Base-by-base conservation (phyloP, 73 alveolate species). In the Effrenium voratum region DNA sequence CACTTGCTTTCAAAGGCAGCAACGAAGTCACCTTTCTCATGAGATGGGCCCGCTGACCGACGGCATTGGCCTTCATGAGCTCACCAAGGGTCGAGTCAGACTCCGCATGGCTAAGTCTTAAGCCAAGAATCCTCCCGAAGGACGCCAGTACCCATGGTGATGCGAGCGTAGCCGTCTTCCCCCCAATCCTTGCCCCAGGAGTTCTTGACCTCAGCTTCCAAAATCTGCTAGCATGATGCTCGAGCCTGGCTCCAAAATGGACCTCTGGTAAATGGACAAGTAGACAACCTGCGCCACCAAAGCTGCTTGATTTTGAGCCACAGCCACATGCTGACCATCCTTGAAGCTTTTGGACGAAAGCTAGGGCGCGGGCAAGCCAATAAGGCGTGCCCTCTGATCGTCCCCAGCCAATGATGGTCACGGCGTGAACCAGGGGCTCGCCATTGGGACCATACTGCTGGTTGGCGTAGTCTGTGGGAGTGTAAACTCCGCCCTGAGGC, bases 371-470 rank as follows among this genome's bases (percentile, higher is more conserved):
- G 26, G 46, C 94, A 55, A 88, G 70, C 95, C 95, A 88, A 50
- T 88, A 88, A 10, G 95, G 95, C 26, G 95, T 88, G 3, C 95
- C 95, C 50, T 88, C 95, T 2, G 95, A 60, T 43, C 95, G 32
- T 32, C 95, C 95, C 95, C 95, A 88, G 70, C 95, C 95, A 84
- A 88, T 88, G 52, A 88, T 66, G 86, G 95, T 88, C 95, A 88
- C 95, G 50, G 95, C 95, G 4, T 45, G 22, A 41, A 88, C 70
- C 38, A 88, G 47, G 30, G 95, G 95, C 49, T 88, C 85, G 32
- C 86, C 50, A 49, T 88, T 66, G 50, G 95, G 73, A 28, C 95
- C 95, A 26, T 88, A 88, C 85, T 88, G 95, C 85, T 88, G 95
- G 85, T 88, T 88, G 70, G 95, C 95, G 36, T 88, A 63, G 85